Evolutionary conservation across 2,329 filamentous ascomycete genomes (phyloP), one percentile per base, ranked within the genome.

Genomic region (Aureobasidium sp.): DNA sequence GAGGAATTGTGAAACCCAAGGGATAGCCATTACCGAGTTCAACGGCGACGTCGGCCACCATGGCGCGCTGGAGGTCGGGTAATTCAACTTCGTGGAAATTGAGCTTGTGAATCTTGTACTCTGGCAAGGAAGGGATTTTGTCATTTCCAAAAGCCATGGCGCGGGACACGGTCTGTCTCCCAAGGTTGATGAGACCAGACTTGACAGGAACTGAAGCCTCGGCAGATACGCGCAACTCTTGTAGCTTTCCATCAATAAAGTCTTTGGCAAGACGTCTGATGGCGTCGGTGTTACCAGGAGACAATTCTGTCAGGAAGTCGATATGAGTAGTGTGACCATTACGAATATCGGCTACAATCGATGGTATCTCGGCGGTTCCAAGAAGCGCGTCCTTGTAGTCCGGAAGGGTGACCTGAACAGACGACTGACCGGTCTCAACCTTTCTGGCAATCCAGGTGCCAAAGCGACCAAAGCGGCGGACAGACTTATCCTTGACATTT

Each of bases 261-360:
- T 96, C 89, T 72, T 94, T 91, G 51, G 90, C 91, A 65, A 97
- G 83, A 63, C 82, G 83, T 64, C 90, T 87, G 67, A 97, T 85
- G 6, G 87, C 87, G 61, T 91, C 85, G 15, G 90, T 78, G 69
- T 91, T 84, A 34, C 91, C 92, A 29, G 91, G 88, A 41, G 82
- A 78, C 42, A 97, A 75, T 64, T 94, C 86, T 45, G 88, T 84
- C 61, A 94, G 75, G 68, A 97, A 87, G 69, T 97, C 89, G 62
- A 97, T 78, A 62, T 84, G 78, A 2, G 90, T 97, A 17, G 80
- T 84, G 68, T 90, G 84, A 12, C 90, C 89, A 70, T 96, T 89
- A 52, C 88, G 82, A 56, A 97, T 83, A 70, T 86, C 85, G 64
- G 97, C 80, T 64, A 85, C 85, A 66, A 97, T 78, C 0, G 86